Base-by-base conservation (phyloP, 2,329 filamentous ascomycete species). In the Xylaria multiplex region DNA sequence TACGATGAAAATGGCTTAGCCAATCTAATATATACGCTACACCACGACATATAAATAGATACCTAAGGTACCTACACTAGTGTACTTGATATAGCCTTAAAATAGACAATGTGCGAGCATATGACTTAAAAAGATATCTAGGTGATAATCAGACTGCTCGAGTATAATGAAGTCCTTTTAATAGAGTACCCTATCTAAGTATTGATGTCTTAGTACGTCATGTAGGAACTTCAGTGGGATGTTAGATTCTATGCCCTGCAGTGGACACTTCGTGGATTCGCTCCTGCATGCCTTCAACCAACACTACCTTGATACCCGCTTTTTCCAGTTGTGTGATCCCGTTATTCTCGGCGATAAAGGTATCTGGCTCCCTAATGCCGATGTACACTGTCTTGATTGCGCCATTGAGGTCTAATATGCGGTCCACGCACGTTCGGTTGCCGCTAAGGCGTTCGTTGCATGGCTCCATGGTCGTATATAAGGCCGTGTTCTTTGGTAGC, bases 401-500 rank as follows among this genome's bases (percentile, higher is more conserved):
- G 70, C 68, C 63, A 1, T 52, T 48, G 6, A 61, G 27, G 7
- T 45, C 6, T 14, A 81, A 59, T 19, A 81, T 81, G 24, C 78
- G 75, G 2, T 77, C 72, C 32, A 71, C 74, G 54, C 79, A 82
- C 7, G 77, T 78, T 70, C 69, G 76, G 54, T 80, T 80, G 4
- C 79, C 77, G 60, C 79, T 80, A 0, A 82, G 68, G 60, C 80
- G 75, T 65, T 79, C 75, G 59, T 78, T 81, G 70, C 81, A 83
- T 4, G 81, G 79, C 64, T 83, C 81, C 80, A 83, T 82, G 7
- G 80, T 82, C 5, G 80, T 83, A 64, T 83, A 83, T 0, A 83
- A 72, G 1, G 76, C 77, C 0, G 80, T 80, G 57, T 81, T 79
- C 2, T 70, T 22, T 0, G 80, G 79, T 2, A 83, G 71, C 3